Evolutionary conservation across 2,329 filamentous ascomycete species (phyloP).

Genomic region (Ilyonectria robusta): DNA sequence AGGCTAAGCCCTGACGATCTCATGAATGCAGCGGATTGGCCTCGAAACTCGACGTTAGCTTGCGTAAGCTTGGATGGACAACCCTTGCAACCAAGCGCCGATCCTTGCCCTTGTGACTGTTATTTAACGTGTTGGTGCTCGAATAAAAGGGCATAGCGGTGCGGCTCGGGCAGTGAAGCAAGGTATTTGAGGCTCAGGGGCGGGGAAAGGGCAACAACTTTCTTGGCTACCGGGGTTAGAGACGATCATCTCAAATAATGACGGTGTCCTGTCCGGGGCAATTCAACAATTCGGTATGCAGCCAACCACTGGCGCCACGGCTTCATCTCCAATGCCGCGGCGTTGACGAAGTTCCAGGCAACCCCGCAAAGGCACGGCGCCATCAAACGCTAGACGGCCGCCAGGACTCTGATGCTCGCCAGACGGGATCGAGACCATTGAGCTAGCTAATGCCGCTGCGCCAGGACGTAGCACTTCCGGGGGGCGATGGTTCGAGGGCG

Average conservation of each 20-base stretch:
- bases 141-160: not conserved
- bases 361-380: slow-evolving; percentile 14
- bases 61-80: not conserved
- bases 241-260: not conserved
- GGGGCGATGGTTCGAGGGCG: not conserved
- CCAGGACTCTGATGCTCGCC: slow-evolving; percentile 10
- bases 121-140: not conserved
- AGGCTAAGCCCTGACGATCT: not conserved
- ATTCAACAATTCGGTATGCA: slow-evolving; percentile 6
- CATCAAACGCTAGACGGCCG: slow-evolving; percentile 15
- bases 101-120: not conserved
- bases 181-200: not conserved
- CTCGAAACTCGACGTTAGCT: not conserved
- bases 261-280: slow-evolving; percentile 4
- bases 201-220: not conserved
- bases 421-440: slow-evolving; percentile 24
- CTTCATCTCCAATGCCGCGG: not conserved
- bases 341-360: slow-evolving; percentile 4
- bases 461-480: not conserved
- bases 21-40: not conserved
- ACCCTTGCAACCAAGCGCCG: not conserved
- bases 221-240: not conserved
- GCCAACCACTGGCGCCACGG: slow-evolving; percentile 8
- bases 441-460: not conserved
- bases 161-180: not conserved